Evolutionary conservation across 306 rosid species (phyloP).

Genomic region (Bauhinia variegata): DNA sequence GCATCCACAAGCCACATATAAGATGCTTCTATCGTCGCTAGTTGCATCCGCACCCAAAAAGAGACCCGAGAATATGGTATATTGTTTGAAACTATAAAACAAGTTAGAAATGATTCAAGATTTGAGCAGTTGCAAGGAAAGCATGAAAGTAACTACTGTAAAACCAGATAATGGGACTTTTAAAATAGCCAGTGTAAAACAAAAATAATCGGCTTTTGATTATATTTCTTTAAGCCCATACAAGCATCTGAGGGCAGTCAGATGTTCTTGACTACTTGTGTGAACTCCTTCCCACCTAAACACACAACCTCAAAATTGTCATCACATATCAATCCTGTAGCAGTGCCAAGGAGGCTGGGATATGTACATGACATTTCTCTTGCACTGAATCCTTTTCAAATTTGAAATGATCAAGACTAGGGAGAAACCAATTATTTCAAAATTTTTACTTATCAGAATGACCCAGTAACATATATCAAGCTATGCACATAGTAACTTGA

Average conservation of each 20-base stretch:
- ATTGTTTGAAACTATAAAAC: not conserved
- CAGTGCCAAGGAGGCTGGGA: not conserved
- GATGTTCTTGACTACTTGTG: not conserved
- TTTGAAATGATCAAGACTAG: slow-evolving; percentile 3
- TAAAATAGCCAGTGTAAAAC: not conserved
- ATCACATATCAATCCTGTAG: not conserved
- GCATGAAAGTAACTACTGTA: not conserved
- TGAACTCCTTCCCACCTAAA: slow-evolving; percentile 2
- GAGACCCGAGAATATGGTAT: slow-evolving; percentile 3
- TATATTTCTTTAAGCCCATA: slow-evolving; percentile 1
- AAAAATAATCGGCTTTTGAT: not conserved
- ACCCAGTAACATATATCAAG: not conserved
- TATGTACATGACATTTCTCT: not conserved
- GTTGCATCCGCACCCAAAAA: not conserved
- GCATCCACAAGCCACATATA: slow-evolving; percentile 8
- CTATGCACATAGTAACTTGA: not conserved
- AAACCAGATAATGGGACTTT: not conserved
- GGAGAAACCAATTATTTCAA: not conserved
- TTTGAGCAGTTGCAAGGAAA: not conserved
- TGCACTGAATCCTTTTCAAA: not conserved
- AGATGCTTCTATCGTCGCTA: not conserved
- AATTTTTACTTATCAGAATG: not conserved
- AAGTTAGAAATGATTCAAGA: not conserved
- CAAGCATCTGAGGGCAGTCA: not conserved
- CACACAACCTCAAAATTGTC: not conserved